Evolutionary conservation across 2,329 filamentous ascomycete genomes (phyloP).

Genomic region (Colletotrichum lentis): DNA sequence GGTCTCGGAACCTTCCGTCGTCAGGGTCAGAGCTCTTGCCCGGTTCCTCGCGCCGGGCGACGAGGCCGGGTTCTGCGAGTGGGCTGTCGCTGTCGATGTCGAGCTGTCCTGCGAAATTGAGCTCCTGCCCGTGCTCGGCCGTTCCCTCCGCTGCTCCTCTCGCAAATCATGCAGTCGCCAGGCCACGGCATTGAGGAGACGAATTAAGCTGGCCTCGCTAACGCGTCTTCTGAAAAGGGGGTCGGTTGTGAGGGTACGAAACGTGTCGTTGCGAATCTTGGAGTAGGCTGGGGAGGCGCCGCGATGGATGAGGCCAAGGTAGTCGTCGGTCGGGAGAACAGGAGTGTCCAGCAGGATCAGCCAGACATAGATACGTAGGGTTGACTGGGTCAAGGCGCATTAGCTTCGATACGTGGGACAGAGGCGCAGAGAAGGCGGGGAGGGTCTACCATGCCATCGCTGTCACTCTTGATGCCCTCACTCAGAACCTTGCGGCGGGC

Average conservation of each 20-base stretch:
- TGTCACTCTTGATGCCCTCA: slow-evolving; percentile 78
- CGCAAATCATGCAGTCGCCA: slow-evolving; percentile 90
- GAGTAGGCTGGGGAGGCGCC: slow-evolving; percentile 93
- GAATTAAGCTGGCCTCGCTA: slow-evolving; percentile 92
- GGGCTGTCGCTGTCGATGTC: slow-evolving; percentile 45
- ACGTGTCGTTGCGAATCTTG: slow-evolving; percentile 98
- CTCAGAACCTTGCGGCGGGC: slow-evolving; percentile 77
- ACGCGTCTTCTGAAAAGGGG: slow-evolving; percentile 96
- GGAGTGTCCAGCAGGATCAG: slow-evolving; percentile 89
- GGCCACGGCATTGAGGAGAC: slow-evolving; percentile 91
- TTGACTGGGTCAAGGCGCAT: slow-evolving; percentile 67
- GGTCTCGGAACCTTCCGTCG: slow-evolving; percentile 64
- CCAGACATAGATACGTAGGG: slow-evolving; percentile 94
- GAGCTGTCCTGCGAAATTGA: slow-evolving; percentile 45
- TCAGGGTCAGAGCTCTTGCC: slow-evolving; percentile 66
- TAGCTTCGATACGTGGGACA: not conserved
- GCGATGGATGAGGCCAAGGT: slow-evolving; percentile 88
- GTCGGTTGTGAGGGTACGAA: slow-evolving; percentile 94
- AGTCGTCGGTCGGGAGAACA: slow-evolving; percentile 84
- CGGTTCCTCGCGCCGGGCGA: slow-evolving; percentile 59
- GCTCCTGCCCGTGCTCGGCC: slow-evolving; percentile 51
- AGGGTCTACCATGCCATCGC: slow-evolving; percentile 76
- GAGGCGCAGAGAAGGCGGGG: not conserved
- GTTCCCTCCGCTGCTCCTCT: slow-evolving; percentile 54
- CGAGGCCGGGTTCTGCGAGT: slow-evolving; percentile 52